Base-by-base conservation (phyloP, 257 asterid species). In the Capsicum chinense region DNA sequence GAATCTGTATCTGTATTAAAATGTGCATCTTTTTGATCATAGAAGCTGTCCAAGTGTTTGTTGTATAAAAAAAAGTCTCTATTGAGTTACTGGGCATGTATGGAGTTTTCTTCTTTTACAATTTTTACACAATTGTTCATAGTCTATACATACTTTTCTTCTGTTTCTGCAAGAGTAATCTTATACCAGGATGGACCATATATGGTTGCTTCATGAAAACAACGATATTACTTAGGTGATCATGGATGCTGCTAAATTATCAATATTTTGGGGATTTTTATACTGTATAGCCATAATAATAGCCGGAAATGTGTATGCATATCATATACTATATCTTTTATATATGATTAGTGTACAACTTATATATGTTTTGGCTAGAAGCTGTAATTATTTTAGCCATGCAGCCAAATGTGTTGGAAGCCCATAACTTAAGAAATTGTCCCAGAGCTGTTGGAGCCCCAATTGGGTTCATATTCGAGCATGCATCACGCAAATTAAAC, bases 1-100 rank as follows among this genome's bases (percentile, higher is more conserved):
- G 47, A 73, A 78, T 78, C 82, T 78, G 82, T 78, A 52, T 56
- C 54, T 78, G 4, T 74, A 48, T 12, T 73, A 48, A 76, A 78
- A 9, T n/a, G 7, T 52, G 64, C 2, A 35, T 9, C 62, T 48
- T 78, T 78, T 33, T 54, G 9, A 14, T 64, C 82, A 78, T 16
- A 54, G 64, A 78, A 78, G 16, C 9, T 54, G 33, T 78, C 21
- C 82, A 3, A 54, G 81, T 76, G 47, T 76, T 52, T 76, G 62
- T 52, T 26, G 19, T 21, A 21, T 76, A 52, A 44, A 44, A 16
- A 16, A 70, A 70, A 44, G 79, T 9, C 15, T 3, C 2, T 26
- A 35, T 33, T 21, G 47, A 44, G 5, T 52, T 52, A 21, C 42
- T 52, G 19, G 81, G 21, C 62, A 50, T 12, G 19, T 21, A 74